Base-by-base conservation (phyloP, 495 filamentous ascomycete species). In the Usnea hakonensis region DNA sequence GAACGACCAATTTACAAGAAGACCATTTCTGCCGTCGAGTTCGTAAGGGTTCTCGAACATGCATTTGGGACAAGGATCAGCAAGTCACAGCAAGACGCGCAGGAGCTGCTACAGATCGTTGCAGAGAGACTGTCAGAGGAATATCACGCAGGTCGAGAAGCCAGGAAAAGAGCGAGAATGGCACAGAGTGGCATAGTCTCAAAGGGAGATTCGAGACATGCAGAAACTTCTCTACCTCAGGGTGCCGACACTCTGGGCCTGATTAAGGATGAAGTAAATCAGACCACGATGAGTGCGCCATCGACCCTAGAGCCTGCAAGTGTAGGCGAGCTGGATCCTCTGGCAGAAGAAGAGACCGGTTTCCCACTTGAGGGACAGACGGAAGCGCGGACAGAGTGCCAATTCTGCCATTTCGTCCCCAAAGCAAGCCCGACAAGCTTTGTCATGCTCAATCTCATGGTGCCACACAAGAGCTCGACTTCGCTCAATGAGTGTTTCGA, bases 71-170 rank as follows among this genome's bases (percentile, higher is more conserved):
- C 92, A 63, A 85, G 87, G 46, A 93, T 99, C 69, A 96, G 88
- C 68, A 87, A 94, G 53, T 87, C 90, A 62, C 95, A 99, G 71
- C 95, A 99, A 73, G 94, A 99, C 76, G 94, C 94, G n/a, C 94
- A 99, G 70, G 94, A 99, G 71, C 95, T 99, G 62, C 68, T 99
- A 58, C 94, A 99, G 73, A 83, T 97, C 54, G 87, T 99, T 23
- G 86, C 90, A 6, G 95, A 99, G 74, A 81, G 92, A 50, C 79
- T 99, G 38, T 89, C 87, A 50, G 92, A 97, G 68, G 94, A 99
- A 73, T 93, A 97, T 68, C 87, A 96, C 71, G 90, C 90, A 14
- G 91, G 90, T 38, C 79, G 80, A 40, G 80, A 86, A 66, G 91
- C 89, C 16, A 78, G 91, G 58, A 75, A 76, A 65, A 71, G 76